A percentile compares a stretch with the other conserved stretches of the same genome.
Conservation (phyloP, 306 rosid genomes). For the Vigna hirtella region DNA sequence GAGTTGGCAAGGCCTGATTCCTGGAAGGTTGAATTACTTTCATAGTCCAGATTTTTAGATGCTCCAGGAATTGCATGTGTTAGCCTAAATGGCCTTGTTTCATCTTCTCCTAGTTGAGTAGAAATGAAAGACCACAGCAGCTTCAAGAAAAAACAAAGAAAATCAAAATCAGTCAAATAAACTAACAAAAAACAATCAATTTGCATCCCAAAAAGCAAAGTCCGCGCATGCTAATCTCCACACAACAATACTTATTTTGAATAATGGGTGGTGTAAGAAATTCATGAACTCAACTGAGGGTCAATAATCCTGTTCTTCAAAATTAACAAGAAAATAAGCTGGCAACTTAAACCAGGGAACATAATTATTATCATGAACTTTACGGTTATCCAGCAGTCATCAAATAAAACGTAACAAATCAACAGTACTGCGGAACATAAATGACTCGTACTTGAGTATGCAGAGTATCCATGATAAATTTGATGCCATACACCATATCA, state of each 20-base stretch:
- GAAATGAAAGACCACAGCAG: conserved; percentile 92
- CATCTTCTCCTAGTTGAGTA: conserved; percentile 69
- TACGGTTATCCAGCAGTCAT: not conserved
- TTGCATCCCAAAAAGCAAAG: conserved; percentile 3
- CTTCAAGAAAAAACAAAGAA: conserved; percentile 58
- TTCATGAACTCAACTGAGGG: not conserved
- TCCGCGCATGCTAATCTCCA: not conserved
- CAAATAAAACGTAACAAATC: conserved; percentile 2
- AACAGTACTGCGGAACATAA: not conserved
- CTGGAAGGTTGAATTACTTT: conserved; percentile 62
- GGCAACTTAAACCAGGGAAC: not conserved
- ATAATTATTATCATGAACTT: not conserved
- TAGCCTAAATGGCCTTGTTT: conserved; percentile 66
- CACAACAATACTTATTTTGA: not conserved
- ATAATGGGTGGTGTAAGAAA: not conserved
- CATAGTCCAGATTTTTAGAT: conserved; percentile 67
- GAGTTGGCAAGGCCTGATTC: conserved; percentile 93
- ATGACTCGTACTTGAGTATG: not conserved
- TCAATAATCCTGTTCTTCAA: not conserved
- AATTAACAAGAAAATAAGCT: not conserved
- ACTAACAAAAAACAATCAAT: conserved; percentile 17
- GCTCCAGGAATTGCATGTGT: conserved; percentile 94
- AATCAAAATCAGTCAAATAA: conserved; percentile 17
- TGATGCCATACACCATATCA: not conserved
- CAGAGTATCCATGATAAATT: not conserved